Base-by-base conservation (phyloP, 441 rosid species). In the Populus hybrid region DNA sequence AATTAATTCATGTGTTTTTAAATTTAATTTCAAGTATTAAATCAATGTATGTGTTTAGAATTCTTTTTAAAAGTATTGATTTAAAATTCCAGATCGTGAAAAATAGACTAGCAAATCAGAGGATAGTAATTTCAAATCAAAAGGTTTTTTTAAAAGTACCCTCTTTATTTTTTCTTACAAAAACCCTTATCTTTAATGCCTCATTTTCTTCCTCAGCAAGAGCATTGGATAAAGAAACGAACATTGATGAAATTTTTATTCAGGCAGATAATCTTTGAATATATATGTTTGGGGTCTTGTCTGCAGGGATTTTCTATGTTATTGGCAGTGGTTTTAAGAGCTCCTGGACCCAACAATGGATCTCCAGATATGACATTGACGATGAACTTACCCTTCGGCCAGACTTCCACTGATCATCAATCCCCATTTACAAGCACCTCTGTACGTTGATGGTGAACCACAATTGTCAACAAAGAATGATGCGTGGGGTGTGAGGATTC, bases 271-370 rank as follows among this genome's bases (percentile, higher is more conserved):
- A 56, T 56, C 8, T 7, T 56, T 20, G 16, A 56, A 56, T 56
- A 56, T 9, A 56, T 6, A 56, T 16, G 63, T 1, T 20, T 0
- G 23, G 23, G 63, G 63, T 20, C 63, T 56, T 56, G 63, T 74
- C 14, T 76, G 42, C 82, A 87, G 93, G 91, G 87, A 36, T 36
- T 67, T 71, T 87, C 85, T 2, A 45, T 86, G 20, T 63, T 86
- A 28, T 56, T 82, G 71, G 82, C 89, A 38, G 76, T 83, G 88
- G 84, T 74, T 53, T 76, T 90, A 50, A 84, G 81, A 82, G 78
- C 86, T 24, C 29, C 73, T 3, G 79, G 80, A 38, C 38, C 74
- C 66, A 76, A 72, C 73, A 76, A 14, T 33, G 50, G 69, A 74
- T 64, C 70, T 64, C 72, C 45, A 56, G 68, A 64, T 72, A 74